Base-by-base conservation (phyloP, 2,329 filamentous ascomycete genomes). In the Immersiporthe knoxdaviesiana region DNA sequence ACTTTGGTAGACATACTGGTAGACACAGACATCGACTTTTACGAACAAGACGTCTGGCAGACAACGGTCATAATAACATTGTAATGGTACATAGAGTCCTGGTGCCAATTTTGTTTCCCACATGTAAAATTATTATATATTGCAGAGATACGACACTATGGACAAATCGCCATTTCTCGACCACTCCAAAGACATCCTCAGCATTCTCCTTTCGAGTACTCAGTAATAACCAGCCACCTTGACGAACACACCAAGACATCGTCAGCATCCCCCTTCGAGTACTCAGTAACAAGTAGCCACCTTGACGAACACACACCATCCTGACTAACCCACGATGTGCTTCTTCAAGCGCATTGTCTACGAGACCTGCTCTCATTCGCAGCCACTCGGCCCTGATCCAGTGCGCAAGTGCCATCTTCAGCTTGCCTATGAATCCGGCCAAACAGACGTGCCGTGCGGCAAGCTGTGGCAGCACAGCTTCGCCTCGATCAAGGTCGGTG, bases 301-400 rank as follows among this genome's bases (percentile, higher is more conserved):
- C 18, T 47, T 47, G 44, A 18, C 2, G 21, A 27, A 24, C 35
- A 30, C 39, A 21, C 11, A 3, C 24, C 58, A 41, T 18, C 12
- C n/a, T 44, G 37, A 16, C 14, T 18, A 63, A 27, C n/a, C n/a
- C n/a, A n/a, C n/a, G 3, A 75, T 75, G 74, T 75, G 74, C 50
- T 71, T 71, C 68, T 72, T 75, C 69, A 50, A 63, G 6, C 72
- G 74, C 61, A 64, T 74, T 63, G 37, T 74, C 56, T 73, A 72
- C 62, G 27, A 2, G n/a, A 3, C 39, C 65, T 75, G 74, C 68
- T 65, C 44, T 35, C 74, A 75, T 67, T 59, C 69, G 24, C 68
- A 66, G 47, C 72, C 68, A 63, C 63, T 70, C 1, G 56, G 47
- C 39, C 27, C 72, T 27, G 67, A 67, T 24, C 27, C 72, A 12